Percentiles rank a stretch among this genome's conserved stretches.
phyloP scores from a whole-genome alignment of 306 rosid species.

The Medicago lupulina region DNA sequence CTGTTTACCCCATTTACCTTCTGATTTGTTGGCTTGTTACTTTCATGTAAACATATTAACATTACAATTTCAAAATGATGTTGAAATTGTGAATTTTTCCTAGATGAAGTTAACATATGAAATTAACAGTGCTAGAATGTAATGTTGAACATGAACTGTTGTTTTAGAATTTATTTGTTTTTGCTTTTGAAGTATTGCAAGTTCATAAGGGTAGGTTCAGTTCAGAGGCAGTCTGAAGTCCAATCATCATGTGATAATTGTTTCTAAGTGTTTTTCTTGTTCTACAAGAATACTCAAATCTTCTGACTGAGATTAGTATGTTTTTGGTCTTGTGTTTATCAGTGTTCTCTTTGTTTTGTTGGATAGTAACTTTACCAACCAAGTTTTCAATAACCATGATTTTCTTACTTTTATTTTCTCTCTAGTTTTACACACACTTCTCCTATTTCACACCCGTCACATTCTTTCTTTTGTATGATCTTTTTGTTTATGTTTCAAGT shows the following conservation, averaged over 20 bases:
- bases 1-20: not conserved
- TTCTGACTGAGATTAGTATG: not conserved
- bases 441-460: not conserved
- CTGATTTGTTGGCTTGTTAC: slow-evolving; percentile 14
- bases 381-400: not conserved
- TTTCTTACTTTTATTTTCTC: not conserved
- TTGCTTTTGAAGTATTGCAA: not conserved
- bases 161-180: not conserved
- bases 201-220: not conserved
- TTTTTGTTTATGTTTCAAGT: not conserved
- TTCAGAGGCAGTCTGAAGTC: not conserved
- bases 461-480: not conserved
- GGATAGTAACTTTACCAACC: too few relatives aligned
- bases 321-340: not conserved
- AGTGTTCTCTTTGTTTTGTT: slow-evolving; percentile 24
- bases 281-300: slow-evolving; percentile 1
- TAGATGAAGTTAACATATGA: slow-evolving; percentile 33
- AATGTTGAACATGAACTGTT: not conserved
- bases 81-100: slow-evolving; percentile 25
- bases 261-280: slow-evolving; percentile 1
- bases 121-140: not conserved
- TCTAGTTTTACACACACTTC: not conserved
- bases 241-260: not conserved
- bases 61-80: slow-evolving; percentile 13
- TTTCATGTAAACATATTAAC: slow-evolving; percentile 36